These are phyloP conservation scores for Cadophora malorum DNA, from an alignment of 2,329 filamentous ascomycete genomes.

Conservation along the genomic window DNA sequence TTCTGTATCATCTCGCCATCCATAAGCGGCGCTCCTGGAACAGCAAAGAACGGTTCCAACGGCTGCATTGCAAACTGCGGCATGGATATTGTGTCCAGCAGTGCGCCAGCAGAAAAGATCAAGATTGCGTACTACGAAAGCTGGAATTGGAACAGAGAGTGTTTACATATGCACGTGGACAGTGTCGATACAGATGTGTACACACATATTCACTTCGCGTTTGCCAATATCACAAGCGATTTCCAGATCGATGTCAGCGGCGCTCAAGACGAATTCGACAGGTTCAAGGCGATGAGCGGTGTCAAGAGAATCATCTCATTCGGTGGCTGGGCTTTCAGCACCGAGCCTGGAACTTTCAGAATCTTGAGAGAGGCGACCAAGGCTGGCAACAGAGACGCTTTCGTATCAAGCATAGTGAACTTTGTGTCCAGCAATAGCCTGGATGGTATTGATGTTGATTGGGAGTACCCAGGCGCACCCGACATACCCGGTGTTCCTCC, in stretches of 20 bases:
- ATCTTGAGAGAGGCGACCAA: conserved; percentile 49
- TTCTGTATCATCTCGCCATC: conserved; percentile 45
- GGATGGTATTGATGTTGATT: conserved; percentile 47
- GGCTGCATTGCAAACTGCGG: conserved; percentile 53
- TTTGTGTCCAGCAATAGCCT: conserved; percentile 46
- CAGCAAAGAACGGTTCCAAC: conserved; percentile 43
- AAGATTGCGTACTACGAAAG: conserved; percentile 47
- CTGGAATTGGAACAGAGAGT: conserved; percentile 42
- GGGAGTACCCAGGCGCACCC: conserved; percentile 46
- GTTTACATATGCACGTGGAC: conserved; percentile 40
- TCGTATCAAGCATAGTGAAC: conserved; percentile 45
- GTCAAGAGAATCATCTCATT: conserved; percentile 52
- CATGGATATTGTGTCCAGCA: conserved; percentile 44
- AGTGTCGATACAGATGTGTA: conserved; percentile 37
- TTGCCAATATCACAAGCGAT: conserved; percentile 45
- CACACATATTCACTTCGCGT: conserved; percentile 47
- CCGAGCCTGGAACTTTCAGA: conserved; percentile 46
- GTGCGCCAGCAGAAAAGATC: conserved; percentile 32
- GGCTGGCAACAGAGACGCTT: conserved; percentile 44
- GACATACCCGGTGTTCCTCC: conserved; percentile 48
- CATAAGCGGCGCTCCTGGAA: conserved; percentile 46
- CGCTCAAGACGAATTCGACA: conserved; percentile 43
- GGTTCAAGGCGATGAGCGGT: conserved; percentile 43
- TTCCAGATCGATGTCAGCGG: conserved; percentile 43
- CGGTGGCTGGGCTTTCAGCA: conserved; percentile 54